Percentiles rank a stretch among this genome's conserved stretches.
Conservation (phyloP, 2,329 filamentous ascomycete genomes). For the Alternaria longipes region DNA sequence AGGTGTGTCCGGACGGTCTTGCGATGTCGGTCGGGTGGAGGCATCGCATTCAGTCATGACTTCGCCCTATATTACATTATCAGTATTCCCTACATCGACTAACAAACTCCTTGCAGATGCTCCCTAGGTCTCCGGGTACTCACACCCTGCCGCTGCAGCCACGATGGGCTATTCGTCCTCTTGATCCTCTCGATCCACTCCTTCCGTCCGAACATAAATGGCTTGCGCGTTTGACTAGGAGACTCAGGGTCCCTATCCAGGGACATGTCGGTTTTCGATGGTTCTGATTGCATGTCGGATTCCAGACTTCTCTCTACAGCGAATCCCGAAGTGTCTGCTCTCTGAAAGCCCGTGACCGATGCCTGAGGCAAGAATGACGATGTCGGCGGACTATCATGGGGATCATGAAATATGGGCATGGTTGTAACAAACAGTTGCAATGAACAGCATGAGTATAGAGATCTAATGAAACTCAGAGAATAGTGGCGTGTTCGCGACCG, state of each 20-base stretch:
- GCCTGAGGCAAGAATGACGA: slow-evolving; percentile 27
- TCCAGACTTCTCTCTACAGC: slow-evolving; percentile 18
- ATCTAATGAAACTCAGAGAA: slow-evolving; percentile 11
- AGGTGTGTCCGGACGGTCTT: slow-evolving; percentile 43
- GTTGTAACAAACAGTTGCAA: slow-evolving; percentile 26
- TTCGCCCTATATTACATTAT: slow-evolving; percentile 30
- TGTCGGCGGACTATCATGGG: slow-evolving; percentile 38
- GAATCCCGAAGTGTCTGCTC: slow-evolving; percentile 24
- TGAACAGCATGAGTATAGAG: slow-evolving; percentile 38
- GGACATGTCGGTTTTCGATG: slow-evolving; percentile 8
- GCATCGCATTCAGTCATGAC: slow-evolving; percentile 19
- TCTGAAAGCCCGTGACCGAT: slow-evolving; percentile 25
- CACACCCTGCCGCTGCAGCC: slow-evolving; percentile 69
- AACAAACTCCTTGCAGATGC: neutral
- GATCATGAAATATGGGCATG: slow-evolving; percentile 55
- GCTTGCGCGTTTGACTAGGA: slow-evolving; percentile 34
- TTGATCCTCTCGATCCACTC: slow-evolving; percentile 88
- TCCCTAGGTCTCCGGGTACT: slow-evolving; percentile 19
- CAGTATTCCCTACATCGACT: slow-evolving; percentile 17
- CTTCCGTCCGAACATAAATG: slow-evolving; percentile 66
- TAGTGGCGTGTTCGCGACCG: slow-evolving; percentile 20
- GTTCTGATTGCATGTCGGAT: slow-evolving; percentile 17
- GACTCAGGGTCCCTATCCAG: slow-evolving; percentile 22
- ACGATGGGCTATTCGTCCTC: slow-evolving; percentile 76
- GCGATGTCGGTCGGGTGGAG: slow-evolving; percentile 33